Conservation (phyloP, 352 stramenopile genomes). For the Globisporangium ultimum region DNA sequence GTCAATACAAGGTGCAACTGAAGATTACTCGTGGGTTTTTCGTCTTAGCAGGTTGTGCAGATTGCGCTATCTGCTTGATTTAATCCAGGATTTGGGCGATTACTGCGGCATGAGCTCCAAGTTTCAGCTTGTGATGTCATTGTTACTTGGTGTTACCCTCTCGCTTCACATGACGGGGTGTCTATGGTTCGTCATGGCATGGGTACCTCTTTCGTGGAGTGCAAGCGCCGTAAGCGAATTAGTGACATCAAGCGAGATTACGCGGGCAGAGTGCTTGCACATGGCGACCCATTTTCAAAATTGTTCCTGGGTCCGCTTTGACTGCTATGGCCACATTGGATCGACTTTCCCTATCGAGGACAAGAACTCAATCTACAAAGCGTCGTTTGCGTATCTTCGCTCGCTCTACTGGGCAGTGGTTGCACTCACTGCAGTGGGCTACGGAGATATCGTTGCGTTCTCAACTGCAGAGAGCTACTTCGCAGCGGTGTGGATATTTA, state of each 20-base stretch:
- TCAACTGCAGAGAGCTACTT: constrained; percentile 73
- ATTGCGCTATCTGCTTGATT: constrained; percentile 30
- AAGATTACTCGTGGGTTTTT: constrained; percentile 39
- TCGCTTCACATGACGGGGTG: constrained; percentile 64
- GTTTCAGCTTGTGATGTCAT: constrained; percentile 34
- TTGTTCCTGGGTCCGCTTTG: constrained; percentile 67
- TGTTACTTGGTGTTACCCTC: constrained; percentile 50
- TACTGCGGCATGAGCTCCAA: constrained; percentile 66
- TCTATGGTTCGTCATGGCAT: constrained; percentile 70
- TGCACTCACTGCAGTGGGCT: constrained; percentile 64
- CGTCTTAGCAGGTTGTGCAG: constrained; percentile 47
- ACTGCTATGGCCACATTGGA: constrained; percentile 66
- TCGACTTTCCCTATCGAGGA: constrained; percentile 45
- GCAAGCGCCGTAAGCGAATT: not conserved
- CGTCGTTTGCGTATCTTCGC: constrained; percentile 61
- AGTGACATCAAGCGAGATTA: constrained; percentile 6
- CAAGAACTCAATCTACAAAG: constrained; percentile 30
- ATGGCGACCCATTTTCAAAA: constrained; percentile 54
- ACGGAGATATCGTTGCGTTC: constrained; percentile 72
- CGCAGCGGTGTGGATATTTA: constrained; percentile 70
- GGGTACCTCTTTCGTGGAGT: constrained; percentile 24
- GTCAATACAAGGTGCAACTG: constrained; percentile 17
- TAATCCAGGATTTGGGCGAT: constrained; percentile 54
- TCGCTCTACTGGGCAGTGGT: constrained; percentile 78
- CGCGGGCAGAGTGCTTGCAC: constrained; percentile 37